Evolutionary conservation across 352 stramenopile species (phyloP).

Genomic region (Hyaloperonospora arabidopsidis): DNA sequence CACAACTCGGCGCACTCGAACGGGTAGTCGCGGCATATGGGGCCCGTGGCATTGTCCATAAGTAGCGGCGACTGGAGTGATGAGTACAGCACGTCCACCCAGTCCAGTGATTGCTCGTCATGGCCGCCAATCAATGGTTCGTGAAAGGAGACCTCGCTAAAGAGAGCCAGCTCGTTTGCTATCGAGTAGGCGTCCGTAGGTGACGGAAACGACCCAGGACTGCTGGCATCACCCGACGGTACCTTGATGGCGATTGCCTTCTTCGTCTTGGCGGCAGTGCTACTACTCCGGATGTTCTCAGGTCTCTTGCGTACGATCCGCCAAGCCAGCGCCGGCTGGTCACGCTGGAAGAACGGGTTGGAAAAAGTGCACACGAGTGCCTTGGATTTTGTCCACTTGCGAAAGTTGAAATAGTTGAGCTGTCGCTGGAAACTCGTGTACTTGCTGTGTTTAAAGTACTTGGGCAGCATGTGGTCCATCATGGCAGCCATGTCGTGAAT

Average conservation of each 20-base stretch:
- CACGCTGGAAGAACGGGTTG: slow-evolving; percentile 58
- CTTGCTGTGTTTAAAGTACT: slow-evolving; percentile 84
- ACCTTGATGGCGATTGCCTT: slow-evolving; percentile 36
- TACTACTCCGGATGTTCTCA: neutral
- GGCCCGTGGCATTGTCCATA: slow-evolving; percentile 12
- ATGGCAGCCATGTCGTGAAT: slow-evolving; percentile 73
- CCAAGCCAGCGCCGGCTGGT: slow-evolving; percentile 46
- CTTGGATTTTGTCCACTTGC: slow-evolving; percentile 75
- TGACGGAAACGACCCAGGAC: slow-evolving; percentile 26
- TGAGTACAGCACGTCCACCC: slow-evolving; percentile 47
- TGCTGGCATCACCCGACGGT: slow-evolving; percentile 10
- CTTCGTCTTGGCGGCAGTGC: neutral
- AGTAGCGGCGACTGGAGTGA: slow-evolving; percentile 30
- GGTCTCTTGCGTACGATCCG: slow-evolving; percentile 69
- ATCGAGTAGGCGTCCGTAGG: slow-evolving; percentile 32
- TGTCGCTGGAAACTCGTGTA: slow-evolving; percentile 85
- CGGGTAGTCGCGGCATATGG: slow-evolving; percentile 26
- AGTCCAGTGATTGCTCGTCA: slow-evolving; percentile 35
- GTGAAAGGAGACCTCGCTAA: slow-evolving; percentile 23
- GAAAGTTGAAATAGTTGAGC: slow-evolving; percentile 79
- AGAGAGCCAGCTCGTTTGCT: slow-evolving; percentile 17
- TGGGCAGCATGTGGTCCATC: slow-evolving; percentile 56
- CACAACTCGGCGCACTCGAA: slow-evolving; percentile 27
- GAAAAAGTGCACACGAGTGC: slow-evolving; percentile 68
- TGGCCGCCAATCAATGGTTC: slow-evolving; percentile 24